A percentile compares a stretch with the other conserved stretches of the same genome.
Conservation (phyloP, 768 basidiomycete genomes). For the Antrodiella citrinella region DNA sequence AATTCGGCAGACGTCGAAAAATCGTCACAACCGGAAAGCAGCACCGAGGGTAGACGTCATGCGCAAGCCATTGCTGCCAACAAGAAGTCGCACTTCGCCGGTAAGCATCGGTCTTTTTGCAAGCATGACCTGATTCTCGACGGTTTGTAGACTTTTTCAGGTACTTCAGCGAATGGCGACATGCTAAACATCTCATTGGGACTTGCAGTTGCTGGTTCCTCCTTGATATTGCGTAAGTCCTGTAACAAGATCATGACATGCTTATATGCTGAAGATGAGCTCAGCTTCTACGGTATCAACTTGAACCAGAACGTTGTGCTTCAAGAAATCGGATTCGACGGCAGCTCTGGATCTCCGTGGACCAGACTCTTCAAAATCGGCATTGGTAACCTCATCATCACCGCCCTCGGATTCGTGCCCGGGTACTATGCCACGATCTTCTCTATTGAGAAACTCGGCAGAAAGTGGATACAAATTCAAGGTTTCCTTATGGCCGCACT, state of each 20-base stretch:
- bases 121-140: background rate
- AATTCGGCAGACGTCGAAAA: constrained; percentile 15
- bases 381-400: constrained; percentile 64
- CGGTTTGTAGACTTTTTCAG: constrained; percentile 38
- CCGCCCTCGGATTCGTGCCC: constrained; percentile 69
- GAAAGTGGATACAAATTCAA: constrained; percentile 69
- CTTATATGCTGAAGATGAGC: background rate
- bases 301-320: constrained; percentile 75
- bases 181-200: constrained; percentile 58
- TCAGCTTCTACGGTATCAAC: constrained; percentile 69
- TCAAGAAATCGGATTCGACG: constrained; percentile 61
- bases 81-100: constrained; percentile 46
- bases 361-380: constrained; percentile 59
- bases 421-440: constrained; percentile 67
- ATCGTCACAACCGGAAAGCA: background rate
- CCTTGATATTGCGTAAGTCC: constrained; percentile 58
- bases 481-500: constrained; percentile 67
- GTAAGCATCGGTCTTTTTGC: constrained; percentile 20
- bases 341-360: constrained; percentile 49
- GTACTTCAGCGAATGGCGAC: constrained; percentile 71
- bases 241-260: background rate
- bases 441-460: constrained; percentile 63
- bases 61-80: constrained; percentile 19
- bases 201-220: constrained; percentile 70
- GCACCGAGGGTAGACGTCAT: constrained; percentile 4